phyloP scores from a whole-genome alignment of 441 rosid genomes.

The Melastoma candidum region DNA sequence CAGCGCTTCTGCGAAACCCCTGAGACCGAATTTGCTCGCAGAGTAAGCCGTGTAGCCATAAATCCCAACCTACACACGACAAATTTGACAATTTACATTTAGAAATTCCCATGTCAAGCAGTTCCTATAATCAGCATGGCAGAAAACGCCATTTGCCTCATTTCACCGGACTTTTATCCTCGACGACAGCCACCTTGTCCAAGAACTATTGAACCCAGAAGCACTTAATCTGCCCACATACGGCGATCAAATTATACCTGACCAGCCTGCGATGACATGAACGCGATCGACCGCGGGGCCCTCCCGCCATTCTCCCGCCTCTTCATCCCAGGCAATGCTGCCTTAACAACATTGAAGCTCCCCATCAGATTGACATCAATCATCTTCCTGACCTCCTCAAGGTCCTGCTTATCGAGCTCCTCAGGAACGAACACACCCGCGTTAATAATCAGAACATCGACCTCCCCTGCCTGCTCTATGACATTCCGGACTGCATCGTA shows the following conservation, averaged over 20 bases:
- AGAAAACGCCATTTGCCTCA: too few species aligned
- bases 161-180: too few species aligned
- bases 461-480: not conserved
- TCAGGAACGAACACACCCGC: not conserved
- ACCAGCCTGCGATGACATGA: conserved; percentile 86
- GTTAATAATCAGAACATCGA: conserved; percentile 11
- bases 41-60: conserved; percentile 90
- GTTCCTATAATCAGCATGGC: not conserved
- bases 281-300: conserved; percentile 39
- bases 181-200: too few species aligned
- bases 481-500: not conserved
- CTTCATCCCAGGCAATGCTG: conserved; percentile 73
- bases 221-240: too few species aligned
- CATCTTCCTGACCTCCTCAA: conserved; percentile 64
- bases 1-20: conserved; percentile 87
- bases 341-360: conserved; percentile 72
- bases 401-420: conserved; percentile 56
- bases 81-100: conserved; percentile 1
- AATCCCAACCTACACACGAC: conserved; percentile 58
- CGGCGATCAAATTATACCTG: conserved; percentile 34
- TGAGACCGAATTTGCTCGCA: conserved; percentile 78
- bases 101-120: not conserved
- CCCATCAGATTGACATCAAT: conserved; percentile 79
- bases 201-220: too few species aligned
- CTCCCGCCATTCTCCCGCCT: conserved; percentile 40